Base-by-base conservation (phyloP, 1,139 yeast species). In the Magnusiomyces ingens region DNA sequence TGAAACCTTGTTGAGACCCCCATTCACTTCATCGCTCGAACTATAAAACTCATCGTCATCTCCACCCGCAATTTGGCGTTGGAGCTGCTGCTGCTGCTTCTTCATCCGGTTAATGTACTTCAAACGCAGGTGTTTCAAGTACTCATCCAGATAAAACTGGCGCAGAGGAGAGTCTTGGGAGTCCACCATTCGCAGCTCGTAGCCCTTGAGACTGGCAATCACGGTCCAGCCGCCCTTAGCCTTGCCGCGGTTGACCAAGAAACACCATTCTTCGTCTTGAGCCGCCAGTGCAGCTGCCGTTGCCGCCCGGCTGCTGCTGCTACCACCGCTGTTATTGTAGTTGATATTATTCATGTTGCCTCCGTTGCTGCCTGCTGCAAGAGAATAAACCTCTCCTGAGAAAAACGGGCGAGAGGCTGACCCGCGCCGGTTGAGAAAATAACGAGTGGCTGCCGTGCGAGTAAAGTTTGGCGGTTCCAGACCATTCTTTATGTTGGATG, bases 71-170 rank as follows among this genome's bases (percentile, higher is more conserved):
- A n/a, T n/a, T n/a, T n/a, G n/a, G n/a, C n/a, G n/a, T n/a, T n/a
- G n/a, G n/a, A n/a, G n/a, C n/a, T n/a, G n/a, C n/a, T n/a, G n/a
- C n/a, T n/a, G n/a, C n/a, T n/a, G n/a, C n/a, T n/a, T n/a, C n/a
- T n/a, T n/a, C n/a, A n/a, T n/a, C n/a, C n/a, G n/a, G n/a, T n/a
- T n/a, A n/a, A n/a, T n/a, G n/a, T n/a, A n/a, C 48, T 32, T 29
- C 10, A 29, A 22, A 3, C 48, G 18, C 48, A 45, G 21, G 21
- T 45, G 22, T 29, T 15, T 37, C 10, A 45, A 13, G 18, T 45
- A 45, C 48, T 45, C 48, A 15, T 45, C 48, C 48, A 45, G n/a
- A 17, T 29, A 45, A 45, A 45, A 26, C 13, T 29, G 6, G 10
- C 22, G 5, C n/a, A 45, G 18, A 2, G 48, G 15, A 8, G 37